Base-by-base conservation (phyloP, 1,284 basidiomycete genomes). In the Stygiomarasmius scandens region DNA sequence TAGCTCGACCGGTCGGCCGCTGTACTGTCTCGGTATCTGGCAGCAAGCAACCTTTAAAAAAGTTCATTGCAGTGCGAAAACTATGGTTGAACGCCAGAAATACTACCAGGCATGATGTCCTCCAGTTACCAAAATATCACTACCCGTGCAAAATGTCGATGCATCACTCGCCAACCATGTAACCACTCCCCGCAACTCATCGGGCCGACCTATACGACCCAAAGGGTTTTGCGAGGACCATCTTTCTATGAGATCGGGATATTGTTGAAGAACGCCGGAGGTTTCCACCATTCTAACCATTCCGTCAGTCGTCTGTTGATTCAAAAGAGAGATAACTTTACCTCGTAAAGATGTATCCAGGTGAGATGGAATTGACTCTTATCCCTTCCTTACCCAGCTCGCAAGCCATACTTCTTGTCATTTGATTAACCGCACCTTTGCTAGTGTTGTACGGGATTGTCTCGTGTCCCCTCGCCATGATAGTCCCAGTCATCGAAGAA, bases 391-490 rank as follows among this genome's bases (percentile, higher is more conserved):
- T 76, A 5, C 90, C 90, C 54, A 92, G 83, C 69, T 95, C 93
- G 69, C 89, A 90, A 3, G 93, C 92, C 81, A 94, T 84, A 73
- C 89, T 93, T 61, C 90, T 82, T 19, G 77, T 86, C 86, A 93
- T 90, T 73, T 94, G 92, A 46, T 92, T 71, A 5, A 94, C 88
- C 2, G 87, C 92, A 2, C 88, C 85, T 74, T 94, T 94, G 73
- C 87, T 90, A 53, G 85, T 81, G 72, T 93, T 93, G 75, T 92
- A 92, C 20, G 89, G 84, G 46, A 86, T 81, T 87, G 87, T 92
- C n/a, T 85, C 80, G 63, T 86, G 84, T 59, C 82, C 86, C 86
- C 89, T 23, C 3, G 46, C 29, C 29, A 32, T 32, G 29, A 32
- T 32, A 32, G 29, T 86, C 14, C 92, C 93, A 48, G 89, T 91